These are phyloP conservation scores for Aspergillus ochraceus DNA, from an alignment of 2,329 filamentous ascomycete species.

Conservation along the genomic window DNA sequence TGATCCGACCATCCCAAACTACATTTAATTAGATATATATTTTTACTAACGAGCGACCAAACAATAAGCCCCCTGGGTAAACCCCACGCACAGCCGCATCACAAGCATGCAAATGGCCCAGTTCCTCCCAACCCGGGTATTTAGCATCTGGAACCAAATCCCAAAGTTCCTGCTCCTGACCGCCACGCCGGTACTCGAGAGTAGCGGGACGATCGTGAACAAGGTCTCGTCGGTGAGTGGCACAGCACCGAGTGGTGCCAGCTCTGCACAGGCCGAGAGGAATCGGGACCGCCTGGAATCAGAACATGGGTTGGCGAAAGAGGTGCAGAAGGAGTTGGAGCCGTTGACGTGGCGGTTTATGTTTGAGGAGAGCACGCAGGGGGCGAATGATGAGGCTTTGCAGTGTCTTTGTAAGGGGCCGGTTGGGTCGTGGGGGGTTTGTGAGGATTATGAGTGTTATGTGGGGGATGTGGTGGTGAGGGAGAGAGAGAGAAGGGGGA, in stretches of 20 bases:
- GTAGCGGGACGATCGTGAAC: slow-evolving; percentile 20
- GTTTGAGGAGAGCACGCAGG: slow-evolving; percentile 32
- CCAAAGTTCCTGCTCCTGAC: slow-evolving; percentile 27
- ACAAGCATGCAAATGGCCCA: slow-evolving; percentile 27
- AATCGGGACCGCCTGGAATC: slow-evolving; percentile 19
- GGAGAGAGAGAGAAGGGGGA: slow-evolving; percentile 19
- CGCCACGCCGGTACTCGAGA: slow-evolving; percentile 19
- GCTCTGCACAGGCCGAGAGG: slow-evolving; percentile 9
- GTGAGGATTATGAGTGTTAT: slow-evolving; percentile 35
- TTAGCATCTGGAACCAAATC: slow-evolving; percentile 28
- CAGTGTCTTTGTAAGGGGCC: slow-evolving; percentile 38
- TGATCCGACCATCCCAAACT: neutral
- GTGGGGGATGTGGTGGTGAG: slow-evolving; percentile 17
- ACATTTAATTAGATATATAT: no score
- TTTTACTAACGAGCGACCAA: neutral
- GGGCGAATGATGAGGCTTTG: slow-evolving; percentile 40
- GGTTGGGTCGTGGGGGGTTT: slow-evolving; percentile 33
- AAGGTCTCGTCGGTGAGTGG: slow-evolving; percentile 7
- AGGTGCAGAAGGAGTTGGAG: slow-evolving; percentile 19
- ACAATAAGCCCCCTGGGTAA: slow-evolving; percentile 44
- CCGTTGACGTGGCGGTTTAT: slow-evolving; percentile 16
- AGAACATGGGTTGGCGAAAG: slow-evolving; percentile 19
- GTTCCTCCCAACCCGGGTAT: slow-evolving; percentile 25
- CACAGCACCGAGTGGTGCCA: neutral
- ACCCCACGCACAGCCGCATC: slow-evolving; percentile 37